These are phyloP conservation scores for Lachnellula subtilissima DNA, from an alignment of 2,329 filamentous ascomycete genomes.

Conservation along the genomic window DNA sequence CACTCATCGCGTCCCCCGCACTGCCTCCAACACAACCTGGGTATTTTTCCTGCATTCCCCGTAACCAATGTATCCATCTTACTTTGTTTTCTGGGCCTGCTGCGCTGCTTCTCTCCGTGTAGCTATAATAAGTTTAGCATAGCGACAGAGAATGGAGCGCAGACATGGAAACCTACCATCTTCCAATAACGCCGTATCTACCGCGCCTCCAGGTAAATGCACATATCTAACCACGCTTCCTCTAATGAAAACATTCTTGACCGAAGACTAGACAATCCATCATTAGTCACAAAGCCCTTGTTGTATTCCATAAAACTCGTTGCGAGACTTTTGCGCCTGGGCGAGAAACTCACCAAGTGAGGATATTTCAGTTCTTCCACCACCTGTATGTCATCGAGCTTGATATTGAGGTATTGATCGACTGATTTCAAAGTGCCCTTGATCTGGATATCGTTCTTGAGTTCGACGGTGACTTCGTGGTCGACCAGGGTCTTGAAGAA, in stretches of 20 bases:
- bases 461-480: slow-evolving; percentile 93
- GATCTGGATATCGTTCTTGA: slow-evolving; percentile 99
- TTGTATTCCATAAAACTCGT: too few relatives aligned
- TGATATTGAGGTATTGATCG: slow-evolving; percentile 98
- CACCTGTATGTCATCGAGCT: slow-evolving; percentile 91
- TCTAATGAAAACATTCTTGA: slow-evolving; percentile 73
- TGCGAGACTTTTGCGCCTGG: neutral
- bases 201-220: slow-evolving; percentile 60
- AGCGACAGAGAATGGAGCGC: neutral
- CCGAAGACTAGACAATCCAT: slow-evolving; percentile 50
- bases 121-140: slow-evolving; percentile 18
- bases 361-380: slow-evolving; percentile 93
- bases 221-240: slow-evolving; percentile 73
- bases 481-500: slow-evolving; percentile 99
- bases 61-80: slow-evolving; percentile 14
- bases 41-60: neutral
- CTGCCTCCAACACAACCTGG: neutral
- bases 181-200: slow-evolving; percentile 66
- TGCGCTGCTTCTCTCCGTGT: slow-evolving; percentile 42
- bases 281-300: neutral
- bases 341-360: slow-evolving; percentile 61
- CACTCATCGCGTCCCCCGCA: neutral
- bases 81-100: slow-evolving; percentile 45
- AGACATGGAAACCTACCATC: slow-evolving; percentile 48
- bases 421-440: slow-evolving; percentile 93